Evolutionary conservation across 2,329 filamentous ascomycete genomes (phyloP).

Genomic region (Aureobasidium uvarum): DNA sequence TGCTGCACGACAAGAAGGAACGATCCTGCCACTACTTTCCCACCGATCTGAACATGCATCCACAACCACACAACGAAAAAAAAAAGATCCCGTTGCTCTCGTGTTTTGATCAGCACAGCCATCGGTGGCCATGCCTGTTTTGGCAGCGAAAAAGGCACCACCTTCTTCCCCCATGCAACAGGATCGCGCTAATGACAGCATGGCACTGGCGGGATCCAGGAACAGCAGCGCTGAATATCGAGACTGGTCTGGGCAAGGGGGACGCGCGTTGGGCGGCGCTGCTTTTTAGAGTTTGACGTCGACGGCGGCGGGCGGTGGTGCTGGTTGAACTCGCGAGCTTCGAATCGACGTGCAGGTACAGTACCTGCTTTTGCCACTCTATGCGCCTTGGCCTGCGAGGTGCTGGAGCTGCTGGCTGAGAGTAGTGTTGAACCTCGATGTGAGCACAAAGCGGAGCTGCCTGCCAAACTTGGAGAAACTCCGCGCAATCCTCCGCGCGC

Average conservation of each 20-base stretch:
- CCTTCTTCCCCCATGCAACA: neutral
- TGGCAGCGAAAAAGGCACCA: slow-evolving; percentile 9
- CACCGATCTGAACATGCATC: slow-evolving; percentile 13
- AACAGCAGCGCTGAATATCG: neutral
- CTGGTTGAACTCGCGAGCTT: slow-evolving; percentile 5
- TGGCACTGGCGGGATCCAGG: neutral
- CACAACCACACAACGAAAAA: slow-evolving; percentile 18
- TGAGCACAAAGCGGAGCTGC: neutral
- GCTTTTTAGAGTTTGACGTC: slow-evolving; percentile 1
- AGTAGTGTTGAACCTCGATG: slow-evolving; percentile 2
- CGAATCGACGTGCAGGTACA: slow-evolving; percentile 9
- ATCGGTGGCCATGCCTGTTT: slow-evolving; percentile 6
- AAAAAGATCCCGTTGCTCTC: slow-evolving; percentile 5
- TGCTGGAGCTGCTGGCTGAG: neutral
- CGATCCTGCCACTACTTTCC: slow-evolving; percentile 20
- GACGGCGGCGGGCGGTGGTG: neutral
- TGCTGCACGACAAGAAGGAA: slow-evolving; percentile 9
- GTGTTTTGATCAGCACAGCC: slow-evolving; percentile 12
- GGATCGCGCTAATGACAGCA: slow-evolving; percentile 17
- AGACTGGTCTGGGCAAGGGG: slow-evolving; percentile 15
- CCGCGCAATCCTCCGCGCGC: neutral
- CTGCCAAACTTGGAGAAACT: neutral
- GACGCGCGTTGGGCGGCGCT: slow-evolving; percentile 1
- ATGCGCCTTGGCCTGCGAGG: neutral
- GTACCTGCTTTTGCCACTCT: slow-evolving; percentile 17